phyloP scores from a whole-genome alignment of 495 filamentous ascomycete species.

The Paragyromitra xinjiangensis region DNA sequence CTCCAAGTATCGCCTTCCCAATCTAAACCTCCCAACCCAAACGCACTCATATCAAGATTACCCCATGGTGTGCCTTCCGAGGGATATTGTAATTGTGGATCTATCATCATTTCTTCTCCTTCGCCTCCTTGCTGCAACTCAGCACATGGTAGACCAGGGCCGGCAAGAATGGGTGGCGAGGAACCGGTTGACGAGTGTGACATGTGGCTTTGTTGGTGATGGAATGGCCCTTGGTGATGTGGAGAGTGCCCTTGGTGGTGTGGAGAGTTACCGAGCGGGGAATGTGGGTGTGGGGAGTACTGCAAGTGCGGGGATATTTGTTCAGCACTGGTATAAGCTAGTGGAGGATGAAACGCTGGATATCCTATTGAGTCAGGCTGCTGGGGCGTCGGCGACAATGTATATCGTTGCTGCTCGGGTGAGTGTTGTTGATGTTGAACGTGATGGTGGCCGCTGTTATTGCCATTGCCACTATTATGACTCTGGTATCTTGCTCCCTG shows the following conservation, averaged over 20 bases:
- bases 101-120: constrained; percentile 53
- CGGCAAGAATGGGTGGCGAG: constrained; percentile 45
- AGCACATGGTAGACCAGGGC: constrained; percentile 42
- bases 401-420: constrained; percentile 38
- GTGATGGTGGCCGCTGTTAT: not conserved
- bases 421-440: constrained; percentile 33
- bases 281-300: constrained; percentile 44
- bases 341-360: constrained; percentile 41
- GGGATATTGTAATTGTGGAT: constrained; percentile 55
- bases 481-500: constrained; percentile 26
- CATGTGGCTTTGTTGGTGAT: constrained; percentile 50
- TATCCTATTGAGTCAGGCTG: constrained; percentile 16
- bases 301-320: constrained; percentile 29
- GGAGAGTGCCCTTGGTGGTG: constrained; percentile 42
- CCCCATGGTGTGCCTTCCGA: constrained; percentile 42
- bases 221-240: constrained; percentile 31
- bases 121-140: constrained; percentile 4
- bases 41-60: constrained; percentile 52
- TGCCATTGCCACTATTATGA: constrained; percentile 11
- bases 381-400: constrained; percentile 34
- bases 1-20: constrained; percentile 52
- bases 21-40: constrained; percentile 55
- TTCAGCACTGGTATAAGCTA: constrained; percentile 28
- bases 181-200: constrained; percentile 40
- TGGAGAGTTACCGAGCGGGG: constrained; percentile 29